Percentiles rank a stretch among this genome's conserved stretches.
Evolutionary conservation across 495 filamentous ascomycete species (phyloP).

Genomic region (Apiosordaria backusii): DNA sequence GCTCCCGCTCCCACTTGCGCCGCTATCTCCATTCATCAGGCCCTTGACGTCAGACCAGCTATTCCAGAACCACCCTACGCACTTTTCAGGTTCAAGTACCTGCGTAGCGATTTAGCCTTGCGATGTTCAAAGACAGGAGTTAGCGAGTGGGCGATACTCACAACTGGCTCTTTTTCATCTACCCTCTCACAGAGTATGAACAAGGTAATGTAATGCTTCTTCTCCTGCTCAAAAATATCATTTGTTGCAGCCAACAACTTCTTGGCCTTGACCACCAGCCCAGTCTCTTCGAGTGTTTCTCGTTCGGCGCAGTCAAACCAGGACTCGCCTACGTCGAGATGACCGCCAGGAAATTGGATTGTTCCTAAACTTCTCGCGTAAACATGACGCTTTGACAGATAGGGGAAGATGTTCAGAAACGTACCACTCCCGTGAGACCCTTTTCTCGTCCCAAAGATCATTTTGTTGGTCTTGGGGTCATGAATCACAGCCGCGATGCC

Average conservation of each 20-base stretch:
- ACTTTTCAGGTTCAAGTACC: constrained; percentile 63
- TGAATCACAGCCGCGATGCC: constrained; percentile 42
- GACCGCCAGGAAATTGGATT: constrained; percentile 64
- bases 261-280: constrained; percentile 46
- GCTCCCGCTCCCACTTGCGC: not conserved
- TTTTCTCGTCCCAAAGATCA: constrained; percentile 43
- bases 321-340: constrained; percentile 62
- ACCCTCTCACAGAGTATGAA: constrained; percentile 50
- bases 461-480: constrained; percentile 27
- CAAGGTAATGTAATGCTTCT: constrained; percentile 64
- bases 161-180: constrained; percentile 49
- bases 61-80: constrained; percentile 60
- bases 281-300: constrained; percentile 68
- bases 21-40: constrained; percentile 14
- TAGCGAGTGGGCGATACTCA: constrained; percentile 31
- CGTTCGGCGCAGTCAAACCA: constrained; percentile 56
- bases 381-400: not conserved
- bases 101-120: constrained; percentile 12
- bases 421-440: constrained; percentile 34
- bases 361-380: constrained; percentile 38
- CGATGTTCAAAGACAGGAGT: not conserved
- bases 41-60: constrained; percentile 46
- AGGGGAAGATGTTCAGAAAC: not conserved
- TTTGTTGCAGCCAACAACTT: constrained; percentile 56
- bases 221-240: constrained; percentile 48